Base-by-base conservation (phyloP, 495 filamentous ascomycete species). In the Penicillium riverlandense region DNA sequence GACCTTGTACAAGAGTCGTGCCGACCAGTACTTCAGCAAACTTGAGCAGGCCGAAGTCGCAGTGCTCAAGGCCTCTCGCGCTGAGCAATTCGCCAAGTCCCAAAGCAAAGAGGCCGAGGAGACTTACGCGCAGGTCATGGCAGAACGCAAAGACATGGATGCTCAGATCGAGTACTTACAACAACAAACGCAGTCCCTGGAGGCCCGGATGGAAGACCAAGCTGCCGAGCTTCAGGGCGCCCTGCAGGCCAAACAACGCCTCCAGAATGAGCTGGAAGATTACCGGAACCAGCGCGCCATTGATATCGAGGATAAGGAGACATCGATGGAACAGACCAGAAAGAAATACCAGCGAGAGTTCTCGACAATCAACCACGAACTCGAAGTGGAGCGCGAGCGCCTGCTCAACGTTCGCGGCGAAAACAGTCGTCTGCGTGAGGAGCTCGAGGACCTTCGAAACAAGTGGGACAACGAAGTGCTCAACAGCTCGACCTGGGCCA, bases 401-500 rank as follows among this genome's bases (percentile, higher is more conserved):
- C 69, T 86, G 5, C 76, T 87, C 38, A 75, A 78, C 43, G 80
- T 77, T 14, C 77, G 84, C 29, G 70, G 72, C 8, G 83, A 88
- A 57, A 85, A 80, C 48, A 69, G 82, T 9, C 78, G 87, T 27
- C 75, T 98, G 37, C 82, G 94, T 5, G 92, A 97, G 55, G 92
- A 98, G 59, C 77, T 97, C 11, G 92, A 98, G 50, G 88, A 95
- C 50, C 81, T 97, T 14, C 84, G 92, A 39, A 88, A 83, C 47
- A 97, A 96, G 61, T 98, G 94, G 94, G 94, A 98, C 58, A 86
- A 98, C 55, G 92, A 98, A 65, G 90, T 97, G 13, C 82, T 98
- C 54, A 98, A 98, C 59, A 91, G 86, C 63, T 94, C 89, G 0
- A 92, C 92, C 1, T 98, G 92, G 92, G 89, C 90, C 29, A 98